Evolutionary conservation across 495 filamentous ascomycete species (phyloP), one percentile per base, ranked within the genome.

Genomic region (Neurospora africana): DNA sequence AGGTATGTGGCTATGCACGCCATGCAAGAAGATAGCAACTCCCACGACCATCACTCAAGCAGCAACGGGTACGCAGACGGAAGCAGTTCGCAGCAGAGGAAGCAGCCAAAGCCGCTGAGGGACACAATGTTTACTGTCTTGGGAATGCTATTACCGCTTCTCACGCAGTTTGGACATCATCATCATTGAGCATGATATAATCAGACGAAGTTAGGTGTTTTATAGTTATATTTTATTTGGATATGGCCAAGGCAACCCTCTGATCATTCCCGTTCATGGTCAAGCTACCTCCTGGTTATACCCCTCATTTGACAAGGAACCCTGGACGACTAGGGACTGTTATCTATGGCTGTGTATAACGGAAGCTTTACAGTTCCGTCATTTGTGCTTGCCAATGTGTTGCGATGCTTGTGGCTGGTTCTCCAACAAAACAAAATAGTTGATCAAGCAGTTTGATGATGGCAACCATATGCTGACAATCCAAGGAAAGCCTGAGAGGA

Each of bases 1-100:
- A 97, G 94, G 78, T 98, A 99, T 78, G 95, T 99, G 36, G 96
- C 95, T 3, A 97, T 98, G 95, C 95, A 99, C 78, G 93, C 94
- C 4, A 97, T 98, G 93, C 93, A 95, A 78, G 93, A 97, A 76
- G 89, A 91, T 61, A 88, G 88, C 67, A 72, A 81, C 74, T 71
- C 82, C 71, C 75, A 87, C 71, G 87, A 89, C 15, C 86, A 88
- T 65, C 84, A 85, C 71, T 77, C 79, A 9, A 79, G 79, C 39
- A 77, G 79, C 35, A 94, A 93, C 77, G 92, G 92, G 33, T 94
- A 91, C 76, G 78, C 86, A 15, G 91, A 94, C 9, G 85, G 87
- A 21, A 75, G 77, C 30, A 73, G 80, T 73, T 78, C 77, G 76
- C 85, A 80, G 6, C 83, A 85, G 75, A 76, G 83, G 72, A 87